Evolutionary conservation across 192 early-diverging fungal species (phyloP).

Genomic region (Podila clonocystis): DNA sequence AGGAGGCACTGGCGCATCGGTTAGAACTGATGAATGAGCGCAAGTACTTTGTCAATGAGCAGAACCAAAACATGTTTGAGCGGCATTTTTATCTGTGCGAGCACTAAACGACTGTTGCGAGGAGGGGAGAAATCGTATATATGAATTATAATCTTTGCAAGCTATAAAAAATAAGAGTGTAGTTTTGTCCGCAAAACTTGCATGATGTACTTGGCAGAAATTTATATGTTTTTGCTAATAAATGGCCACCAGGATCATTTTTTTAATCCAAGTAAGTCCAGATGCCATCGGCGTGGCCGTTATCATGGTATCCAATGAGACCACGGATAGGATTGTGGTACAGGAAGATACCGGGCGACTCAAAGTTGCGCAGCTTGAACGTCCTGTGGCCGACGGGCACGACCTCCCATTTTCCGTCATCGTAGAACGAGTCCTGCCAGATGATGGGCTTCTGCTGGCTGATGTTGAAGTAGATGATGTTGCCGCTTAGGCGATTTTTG

Average conservation of each 20-base stretch:
- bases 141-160: too few relatives aligned
- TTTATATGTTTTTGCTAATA: too few relatives aligned
- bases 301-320: too few relatives aligned
- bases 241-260: too few relatives aligned
- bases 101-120: neutral
- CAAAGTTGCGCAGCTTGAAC: constrained; percentile 7
- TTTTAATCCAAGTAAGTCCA: too few relatives aligned
- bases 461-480: constrained; percentile 4
- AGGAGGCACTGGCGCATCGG: constrained; percentile 9
- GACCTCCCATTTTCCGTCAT: constrained; percentile 15
- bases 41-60: constrained; percentile 8
- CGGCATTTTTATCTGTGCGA: constrained; percentile 15
- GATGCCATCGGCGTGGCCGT: too few relatives aligned
- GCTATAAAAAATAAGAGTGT: too few relatives aligned
- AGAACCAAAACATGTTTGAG: constrained; percentile 12
- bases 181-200: too few relatives aligned
- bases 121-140: too few relatives aligned
- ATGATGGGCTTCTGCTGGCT: constrained; percentile 6
- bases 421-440: constrained; percentile 5
- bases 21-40: constrained; percentile 20
- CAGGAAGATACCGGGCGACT: neutral
- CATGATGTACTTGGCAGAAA: too few relatives aligned
- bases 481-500: constrained; percentile 6
- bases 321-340: neutral
- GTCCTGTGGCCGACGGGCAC: neutral